Conservation (phyloP, 2,329 filamentous ascomycete genomes). For the Graphilbum ipis-grandicollis region DNA sequence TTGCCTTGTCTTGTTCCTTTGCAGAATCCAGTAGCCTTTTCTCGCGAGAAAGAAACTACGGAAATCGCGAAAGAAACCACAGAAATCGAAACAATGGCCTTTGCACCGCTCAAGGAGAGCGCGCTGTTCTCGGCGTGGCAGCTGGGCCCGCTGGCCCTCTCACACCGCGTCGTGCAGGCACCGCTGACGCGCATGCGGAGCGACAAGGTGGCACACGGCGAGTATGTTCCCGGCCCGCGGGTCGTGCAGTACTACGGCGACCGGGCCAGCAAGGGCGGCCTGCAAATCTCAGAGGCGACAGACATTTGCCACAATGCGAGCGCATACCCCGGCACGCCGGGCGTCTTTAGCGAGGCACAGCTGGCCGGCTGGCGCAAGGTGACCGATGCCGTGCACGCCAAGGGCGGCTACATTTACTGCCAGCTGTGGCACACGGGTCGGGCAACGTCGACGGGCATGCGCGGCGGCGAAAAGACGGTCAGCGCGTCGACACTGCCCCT, state of each 20-base stretch:
- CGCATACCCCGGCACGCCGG: conserved; percentile 30
- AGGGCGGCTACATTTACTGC: conserved; percentile 39
- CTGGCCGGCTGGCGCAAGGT: conserved; percentile 40
- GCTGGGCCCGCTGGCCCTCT: conserved; percentile 25
- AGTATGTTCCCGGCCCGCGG: conserved; percentile 9
- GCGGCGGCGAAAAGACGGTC: conserved; percentile 17
- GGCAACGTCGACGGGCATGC: conserved; percentile 16
- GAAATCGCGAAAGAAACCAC: background rate
- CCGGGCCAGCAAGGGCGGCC: conserved; percentile 22
- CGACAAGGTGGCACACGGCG: conserved; percentile 16
- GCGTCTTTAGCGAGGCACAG: conserved; percentile 37
- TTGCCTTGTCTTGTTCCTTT: too few relatives aligned
- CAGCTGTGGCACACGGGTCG: conserved; percentile 36
- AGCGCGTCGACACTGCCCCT: conserved; percentile 25
- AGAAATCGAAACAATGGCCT: conserved; percentile 10
- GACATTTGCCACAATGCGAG: conserved; percentile 20
- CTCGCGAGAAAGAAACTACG: too few relatives aligned
- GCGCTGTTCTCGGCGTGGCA: conserved; percentile 17
- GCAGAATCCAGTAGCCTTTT: too few relatives aligned
- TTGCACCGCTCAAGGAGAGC: conserved; percentile 2
- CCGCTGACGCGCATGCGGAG: conserved; percentile 33
- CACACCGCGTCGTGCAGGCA: conserved; percentile 24
- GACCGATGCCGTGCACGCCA: conserved; percentile 42
- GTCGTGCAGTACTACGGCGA: conserved; percentile 27
- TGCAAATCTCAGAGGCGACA: conserved; percentile 29